Percentiles rank a stretch among this genome's conserved stretches.
These are phyloP conservation scores for Calonectria leucothoes DNA, from an alignment of 2,329 filamentous ascomycete species.

Conservation along the genomic window DNA sequence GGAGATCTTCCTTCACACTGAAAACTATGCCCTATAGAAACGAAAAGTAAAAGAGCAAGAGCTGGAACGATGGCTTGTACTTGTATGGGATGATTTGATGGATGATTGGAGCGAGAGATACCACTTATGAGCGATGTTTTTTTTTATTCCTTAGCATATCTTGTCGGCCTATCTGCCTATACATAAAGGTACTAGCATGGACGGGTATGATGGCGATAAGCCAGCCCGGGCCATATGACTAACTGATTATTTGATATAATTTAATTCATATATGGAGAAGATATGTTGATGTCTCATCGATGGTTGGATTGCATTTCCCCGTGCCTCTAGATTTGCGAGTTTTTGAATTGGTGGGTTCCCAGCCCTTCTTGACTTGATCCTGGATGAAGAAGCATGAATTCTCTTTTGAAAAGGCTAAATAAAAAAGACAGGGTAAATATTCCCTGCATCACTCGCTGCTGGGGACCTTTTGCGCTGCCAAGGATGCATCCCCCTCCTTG, in stretches of 20 bases:
- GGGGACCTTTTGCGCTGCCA: not conserved
- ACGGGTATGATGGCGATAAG: conserved; percentile 25
- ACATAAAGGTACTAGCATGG: conserved; percentile 21
- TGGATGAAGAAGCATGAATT: not conserved
- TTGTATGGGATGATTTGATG: conserved; percentile 32
- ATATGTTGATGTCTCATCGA: not conserved
- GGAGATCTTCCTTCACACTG: conserved; percentile 93
- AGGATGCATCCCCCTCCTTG: not conserved
- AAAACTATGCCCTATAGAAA: conserved; percentile 86
- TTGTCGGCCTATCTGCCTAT: conserved; percentile 8
- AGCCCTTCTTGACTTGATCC: not conserved
- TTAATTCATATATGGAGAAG: conserved; percentile 1
- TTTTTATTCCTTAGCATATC: conserved; percentile 30
- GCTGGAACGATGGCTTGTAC: conserved; percentile 26
- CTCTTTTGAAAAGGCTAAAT: not conserved
- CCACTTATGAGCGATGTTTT: conserved; percentile 42
- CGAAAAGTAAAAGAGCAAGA: not conserved
- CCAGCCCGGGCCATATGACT: conserved; percentile 30
- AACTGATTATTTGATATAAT: conserved; percentile 21
- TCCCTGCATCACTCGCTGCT: not conserved
- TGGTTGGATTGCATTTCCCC: not conserved
- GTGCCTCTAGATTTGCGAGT: not conserved
- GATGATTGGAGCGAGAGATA: conserved; percentile 37
- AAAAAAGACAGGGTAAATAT: not conserved
- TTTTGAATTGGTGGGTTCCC: not conserved